Conservation (phyloP, 2,329 filamentous ascomycete genomes). For the Aspergillus sclerotialis region DNA sequence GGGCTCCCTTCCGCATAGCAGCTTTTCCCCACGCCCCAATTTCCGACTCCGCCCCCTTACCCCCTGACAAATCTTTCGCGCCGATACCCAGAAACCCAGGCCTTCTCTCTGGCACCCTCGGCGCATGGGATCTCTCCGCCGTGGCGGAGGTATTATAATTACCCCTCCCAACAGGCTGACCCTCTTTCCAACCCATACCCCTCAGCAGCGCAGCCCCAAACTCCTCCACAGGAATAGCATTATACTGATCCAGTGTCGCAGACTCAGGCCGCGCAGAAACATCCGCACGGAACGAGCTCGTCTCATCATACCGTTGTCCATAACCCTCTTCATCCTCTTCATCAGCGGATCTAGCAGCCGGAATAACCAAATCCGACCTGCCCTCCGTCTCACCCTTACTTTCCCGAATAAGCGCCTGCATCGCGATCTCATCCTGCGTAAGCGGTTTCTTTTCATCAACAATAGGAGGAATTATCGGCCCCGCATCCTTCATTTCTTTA, state of each 20-base stretch:
- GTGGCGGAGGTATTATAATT: slow-evolving; percentile 38
- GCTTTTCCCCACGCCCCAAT: slow-evolving; percentile 72
- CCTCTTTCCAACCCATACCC: slow-evolving; percentile 91
- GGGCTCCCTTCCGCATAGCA: slow-evolving; percentile 49
- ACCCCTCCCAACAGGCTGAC: slow-evolving; percentile 51
- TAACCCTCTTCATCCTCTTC: slow-evolving; percentile 15
- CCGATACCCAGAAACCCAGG: slow-evolving; percentile 82
- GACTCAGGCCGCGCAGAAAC: slow-evolving; percentile 65
- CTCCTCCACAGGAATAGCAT: slow-evolving; percentile 83
- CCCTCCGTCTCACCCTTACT: slow-evolving; percentile 34
- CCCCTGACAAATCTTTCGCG: slow-evolving; percentile 65
- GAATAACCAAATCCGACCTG: slow-evolving; percentile 49
- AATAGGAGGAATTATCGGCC: slow-evolving; percentile 2
- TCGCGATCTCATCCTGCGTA: slow-evolving; percentile 56
- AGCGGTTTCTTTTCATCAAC: slow-evolving; percentile 27
- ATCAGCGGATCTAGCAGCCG: slow-evolving; percentile 21
- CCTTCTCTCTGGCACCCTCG: slow-evolving; percentile 60
- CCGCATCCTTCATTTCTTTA: slow-evolving; percentile 20
- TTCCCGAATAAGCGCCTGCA: slow-evolving; percentile 60
- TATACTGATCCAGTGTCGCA: slow-evolving; percentile 76
- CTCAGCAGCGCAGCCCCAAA: slow-evolving; percentile 86
- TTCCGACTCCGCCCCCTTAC: slow-evolving; percentile 55
- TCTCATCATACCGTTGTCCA: slow-evolving; percentile 27
- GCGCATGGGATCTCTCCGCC: slow-evolving; percentile 47
- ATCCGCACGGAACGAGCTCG: slow-evolving; percentile 62